Base-by-base conservation (phyloP, 2,329 filamentous ascomycete genomes). In the Aspergillus pseudoviridinutans region DNA sequence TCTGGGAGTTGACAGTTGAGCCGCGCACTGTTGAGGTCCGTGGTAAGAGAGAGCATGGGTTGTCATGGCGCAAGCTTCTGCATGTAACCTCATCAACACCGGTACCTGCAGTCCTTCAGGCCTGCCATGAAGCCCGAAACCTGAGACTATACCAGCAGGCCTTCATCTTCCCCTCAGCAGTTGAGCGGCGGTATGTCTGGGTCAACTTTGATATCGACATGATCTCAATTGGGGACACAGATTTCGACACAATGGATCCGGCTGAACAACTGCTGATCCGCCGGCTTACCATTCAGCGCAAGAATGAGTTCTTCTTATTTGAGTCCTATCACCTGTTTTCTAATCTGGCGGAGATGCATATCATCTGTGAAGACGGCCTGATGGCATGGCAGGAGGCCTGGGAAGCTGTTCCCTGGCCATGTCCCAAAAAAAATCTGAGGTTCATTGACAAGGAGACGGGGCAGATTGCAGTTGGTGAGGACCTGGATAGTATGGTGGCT, bases 401-500 rank as follows among this genome's bases (percentile, higher is more conserved):
- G 53, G 47, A 55, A n/a, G 14, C 22, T 50, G 3, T 44, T 32
- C 2, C 2, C 32, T 55, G 47, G 47, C 53, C 53, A 14, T 55
- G 53, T 20, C 47, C 47, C 3, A 55, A 29, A 41, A 8, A 51
- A 35, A 55, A 55, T 46, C 4, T 55, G 25, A 42, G 53, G n/a
- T 55, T 55, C n/a, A 51, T 55, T 22, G 24, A 25, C 24, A 25
- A 25, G 24, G 24, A 25, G 24, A 25, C 24, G 24, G 53, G 53
- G 17, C 41, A 42, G 41, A 42, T 54, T 14, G 52, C 52, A 7
- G 28, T 38, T 17, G 51, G 52, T 2, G 52, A 22, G 41, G 42
- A 54, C 6, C 20, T 54, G 42, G 52, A 54, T 49, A 67, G 50
- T 29, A 61, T 60, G 41, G n/a, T 3, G 6, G 41, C 20, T 25